Percentiles rank a stretch among this genome's conserved stretches.
These are phyloP conservation scores for Paecilomyces fulvus DNA, from an alignment of 2,329 filamentous ascomycete genomes.

Conservation along the genomic window DNA sequence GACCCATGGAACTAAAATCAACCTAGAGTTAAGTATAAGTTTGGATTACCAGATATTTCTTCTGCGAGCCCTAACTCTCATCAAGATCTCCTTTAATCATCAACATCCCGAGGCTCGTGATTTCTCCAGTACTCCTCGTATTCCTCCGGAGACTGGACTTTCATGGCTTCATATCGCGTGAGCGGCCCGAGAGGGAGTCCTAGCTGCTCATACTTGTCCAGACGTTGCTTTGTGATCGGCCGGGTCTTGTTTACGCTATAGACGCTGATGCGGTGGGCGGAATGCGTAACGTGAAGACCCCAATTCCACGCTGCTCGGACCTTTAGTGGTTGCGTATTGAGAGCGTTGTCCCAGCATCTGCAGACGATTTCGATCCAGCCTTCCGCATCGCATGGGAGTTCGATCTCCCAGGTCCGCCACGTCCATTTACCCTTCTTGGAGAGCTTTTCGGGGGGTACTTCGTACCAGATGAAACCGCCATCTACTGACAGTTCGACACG, in stretches of 20 bases:
- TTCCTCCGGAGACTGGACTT: conserved; percentile 18
- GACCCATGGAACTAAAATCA: no score
- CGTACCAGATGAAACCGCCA: conserved; percentile 57
- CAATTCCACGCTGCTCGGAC: conserved; percentile 47
- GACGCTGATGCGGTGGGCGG: conserved; percentile 29
- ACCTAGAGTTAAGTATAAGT: no score
- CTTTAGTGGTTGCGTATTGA: conserved; percentile 52
- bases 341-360: conserved; percentile 53
- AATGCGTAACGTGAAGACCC: conserved; percentile 32
- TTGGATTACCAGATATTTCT: no score
- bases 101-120: conserved; percentile 21
- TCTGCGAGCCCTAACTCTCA: no score
- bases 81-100: conserved; percentile 5
- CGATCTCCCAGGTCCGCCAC: conserved; percentile 57
- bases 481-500: conserved; percentile 56
- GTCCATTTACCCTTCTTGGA: conserved; percentile 54
- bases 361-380: conserved; percentile 54
- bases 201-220: conserved; percentile 21
- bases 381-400: conserved; percentile 54
- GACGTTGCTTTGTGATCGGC: conserved; percentile 15
- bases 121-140: conserved; percentile 22
- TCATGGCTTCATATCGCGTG: conserved; percentile 23
- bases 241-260: conserved; percentile 29
- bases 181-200: conserved; percentile 25
- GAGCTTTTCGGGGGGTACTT: conserved; percentile 52